Percentiles rank a stretch among this genome's conserved stretches.
These are phyloP conservation scores for Fonsecaea monophora DNA, from an alignment of 2,329 filamentous ascomycete species.

Conservation along the genomic window DNA sequence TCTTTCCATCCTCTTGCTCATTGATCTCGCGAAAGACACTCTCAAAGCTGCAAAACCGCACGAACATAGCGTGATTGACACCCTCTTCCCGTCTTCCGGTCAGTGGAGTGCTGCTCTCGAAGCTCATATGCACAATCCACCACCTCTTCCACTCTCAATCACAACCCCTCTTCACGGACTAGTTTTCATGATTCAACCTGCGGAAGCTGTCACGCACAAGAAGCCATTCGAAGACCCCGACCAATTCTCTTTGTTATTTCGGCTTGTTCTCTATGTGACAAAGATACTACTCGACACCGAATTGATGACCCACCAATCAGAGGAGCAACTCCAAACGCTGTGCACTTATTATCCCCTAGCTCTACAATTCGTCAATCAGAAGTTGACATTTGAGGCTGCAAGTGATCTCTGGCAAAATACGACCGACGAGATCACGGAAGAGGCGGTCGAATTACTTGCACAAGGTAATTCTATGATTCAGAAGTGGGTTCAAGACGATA, in stretches of 20 bases:
- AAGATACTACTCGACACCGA: slow-evolving; percentile 61
- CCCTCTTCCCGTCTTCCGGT: slow-evolving; percentile 63
- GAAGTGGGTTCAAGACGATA: slow-evolving; percentile 48
- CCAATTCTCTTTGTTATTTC: slow-evolving; percentile 73
- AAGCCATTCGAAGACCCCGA: slow-evolving; percentile 62
- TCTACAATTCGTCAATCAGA: slow-evolving; percentile 65
- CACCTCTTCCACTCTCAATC: slow-evolving; percentile 72
- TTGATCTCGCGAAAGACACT: slow-evolving; percentile 60
- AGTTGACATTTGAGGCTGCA: slow-evolving; percentile 62
- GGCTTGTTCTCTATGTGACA: slow-evolving; percentile 75
- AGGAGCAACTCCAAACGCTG: slow-evolving; percentile 47
- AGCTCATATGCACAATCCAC: slow-evolving; percentile 54
- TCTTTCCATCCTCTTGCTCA: slow-evolving; percentile 45
- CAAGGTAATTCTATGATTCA: slow-evolving; percentile 58
- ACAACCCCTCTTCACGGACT: slow-evolving; percentile 75
- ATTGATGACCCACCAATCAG: slow-evolving; percentile 43
- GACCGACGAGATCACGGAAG: slow-evolving; percentile 57
- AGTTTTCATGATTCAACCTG: slow-evolving; percentile 65
- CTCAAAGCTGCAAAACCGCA: slow-evolving; percentile 45
- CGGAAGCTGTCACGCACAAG: slow-evolving; percentile 40
- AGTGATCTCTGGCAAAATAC: slow-evolving; percentile 61
- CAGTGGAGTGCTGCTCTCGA: slow-evolving; percentile 71
- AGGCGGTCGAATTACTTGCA: slow-evolving; percentile 60
- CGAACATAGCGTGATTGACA: neutral
- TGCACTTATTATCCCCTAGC: slow-evolving; percentile 62